phyloP scores from a whole-genome alignment of 129 eudicot species.

The Saposhnikovia divaricata region DNA sequence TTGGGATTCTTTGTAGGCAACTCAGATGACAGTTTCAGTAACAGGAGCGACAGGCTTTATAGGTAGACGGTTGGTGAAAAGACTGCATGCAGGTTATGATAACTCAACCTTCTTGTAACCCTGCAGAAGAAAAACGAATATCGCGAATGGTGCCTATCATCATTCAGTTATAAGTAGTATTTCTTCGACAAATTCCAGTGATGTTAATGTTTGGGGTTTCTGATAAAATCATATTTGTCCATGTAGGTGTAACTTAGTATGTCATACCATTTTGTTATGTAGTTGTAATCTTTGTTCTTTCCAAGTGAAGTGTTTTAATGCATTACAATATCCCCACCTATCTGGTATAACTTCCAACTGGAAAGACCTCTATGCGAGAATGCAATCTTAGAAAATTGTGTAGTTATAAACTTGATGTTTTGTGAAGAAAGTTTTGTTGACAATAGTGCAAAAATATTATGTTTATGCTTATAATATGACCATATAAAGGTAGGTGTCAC shows the following conservation, averaged over 20 bases:
- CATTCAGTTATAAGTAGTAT: neutral
- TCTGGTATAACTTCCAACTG: neutral
- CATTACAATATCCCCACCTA: neutral
- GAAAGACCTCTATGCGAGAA: neutral
- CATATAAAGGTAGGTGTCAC: neutral
- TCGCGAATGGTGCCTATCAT: neutral
- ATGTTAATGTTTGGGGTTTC: neutral
- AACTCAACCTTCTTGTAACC: neutral
- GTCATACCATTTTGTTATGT: neutral
- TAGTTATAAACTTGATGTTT: neutral
- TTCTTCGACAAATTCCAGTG: neutral
- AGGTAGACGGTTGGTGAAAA: constrained; percentile 81
- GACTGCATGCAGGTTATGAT: constrained; percentile 65
- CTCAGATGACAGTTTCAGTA: constrained; percentile 76
- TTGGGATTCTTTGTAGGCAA: constrained; percentile 32
- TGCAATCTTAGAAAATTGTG: neutral
- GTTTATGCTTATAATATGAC: neutral
- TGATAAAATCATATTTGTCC: neutral
- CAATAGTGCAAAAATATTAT: neutral
- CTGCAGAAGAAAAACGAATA: neutral
- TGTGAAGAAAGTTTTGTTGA: neutral
- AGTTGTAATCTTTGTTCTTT: neutral
- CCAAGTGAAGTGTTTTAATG: neutral
- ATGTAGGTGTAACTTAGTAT: neutral
- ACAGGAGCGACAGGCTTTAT: constrained; percentile 97